A percentile compares a stretch with the other conserved stretches of the same genome.
phyloP scores from a whole-genome alignment of 2,329 filamentous ascomycete genomes.

The Hansfordia pulvinata region DNA sequence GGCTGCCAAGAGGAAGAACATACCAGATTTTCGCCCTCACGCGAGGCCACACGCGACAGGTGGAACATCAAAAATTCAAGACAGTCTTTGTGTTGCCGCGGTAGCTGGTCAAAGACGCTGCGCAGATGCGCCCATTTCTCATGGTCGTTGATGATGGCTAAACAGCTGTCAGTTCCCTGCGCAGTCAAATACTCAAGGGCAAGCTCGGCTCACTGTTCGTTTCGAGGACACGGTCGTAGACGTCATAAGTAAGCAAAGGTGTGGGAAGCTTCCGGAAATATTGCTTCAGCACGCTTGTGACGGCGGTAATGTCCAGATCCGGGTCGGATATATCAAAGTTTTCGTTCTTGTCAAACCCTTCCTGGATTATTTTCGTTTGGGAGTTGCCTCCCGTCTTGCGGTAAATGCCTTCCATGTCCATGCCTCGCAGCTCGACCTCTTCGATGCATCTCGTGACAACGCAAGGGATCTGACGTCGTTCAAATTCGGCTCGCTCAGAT shows the following conservation, averaged over 20 bases:
- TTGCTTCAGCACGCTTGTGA: slow-evolving; percentile 91
- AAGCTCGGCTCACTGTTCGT: slow-evolving; percentile 47
- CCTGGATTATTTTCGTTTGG: slow-evolving; percentile 79
- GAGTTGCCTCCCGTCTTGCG: slow-evolving; percentile 90
- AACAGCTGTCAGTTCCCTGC: no score
- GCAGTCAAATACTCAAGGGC: no score
- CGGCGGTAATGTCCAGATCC: slow-evolving; percentile 86
- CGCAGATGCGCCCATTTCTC: slow-evolving; percentile 61
- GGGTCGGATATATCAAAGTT: slow-evolving; percentile 91
- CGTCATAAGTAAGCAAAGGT: slow-evolving; percentile 80
- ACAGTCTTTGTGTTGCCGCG: slow-evolving; percentile 73
- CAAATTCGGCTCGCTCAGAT: slow-evolving; percentile 70
- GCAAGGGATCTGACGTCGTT: slow-evolving; percentile 77
- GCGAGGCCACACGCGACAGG: slow-evolving; percentile 70
- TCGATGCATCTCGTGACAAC: slow-evolving; percentile 91
- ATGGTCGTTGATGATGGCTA: slow-evolving; percentile 49
- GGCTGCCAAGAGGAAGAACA: slow-evolving; percentile 17
- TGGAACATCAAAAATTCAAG: slow-evolving; percentile 93
- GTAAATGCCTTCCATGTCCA: slow-evolving; percentile 97
- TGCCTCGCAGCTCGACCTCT: slow-evolving; percentile 88
- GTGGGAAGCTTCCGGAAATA: slow-evolving; percentile 90
- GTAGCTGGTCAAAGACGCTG: slow-evolving; percentile 63
- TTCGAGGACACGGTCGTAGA: slow-evolving; percentile 82
- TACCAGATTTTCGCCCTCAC: slow-evolving; percentile 75
- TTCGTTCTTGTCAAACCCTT: slow-evolving; percentile 76